These are phyloP conservation scores for Pinus tabuliformis DNA, from an alignment of 75 land plant genomes.

Conservation along the genomic window DNA sequence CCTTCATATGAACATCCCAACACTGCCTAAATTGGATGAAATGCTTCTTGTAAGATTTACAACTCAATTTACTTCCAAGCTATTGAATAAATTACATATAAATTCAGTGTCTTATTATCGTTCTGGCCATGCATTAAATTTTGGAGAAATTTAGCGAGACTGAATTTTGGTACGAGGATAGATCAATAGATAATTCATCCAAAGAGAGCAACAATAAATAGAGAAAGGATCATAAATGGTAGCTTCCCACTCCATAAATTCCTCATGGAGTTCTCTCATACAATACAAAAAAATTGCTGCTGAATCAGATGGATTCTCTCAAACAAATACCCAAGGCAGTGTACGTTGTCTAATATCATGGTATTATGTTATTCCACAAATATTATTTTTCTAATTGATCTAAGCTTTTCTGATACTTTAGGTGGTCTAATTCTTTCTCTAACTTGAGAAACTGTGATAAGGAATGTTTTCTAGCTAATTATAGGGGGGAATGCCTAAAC, in stretches of 20 bases:
- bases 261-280: slow-evolving; percentile 75
- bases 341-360: no score
- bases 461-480: neutral
- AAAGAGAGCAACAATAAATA: slow-evolving; percentile 20
- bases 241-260: slow-evolving; percentile 77
- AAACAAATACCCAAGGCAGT: no score
- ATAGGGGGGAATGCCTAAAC: neutral
- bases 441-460: neutral
- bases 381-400: neutral
- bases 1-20: slow-evolving; percentile 88
- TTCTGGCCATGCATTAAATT: slow-evolving; percentile 32
- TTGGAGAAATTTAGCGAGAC: slow-evolving; percentile 66
- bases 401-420: neutral
- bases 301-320: slow-evolving; percentile 68
- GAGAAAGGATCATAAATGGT: slow-evolving; percentile 86
- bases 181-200: slow-evolving; percentile 35
- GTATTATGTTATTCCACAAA: neutral
- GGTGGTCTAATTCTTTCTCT: neutral
- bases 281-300: slow-evolving; percentile 52
- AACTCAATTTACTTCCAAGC: neutral
- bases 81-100: neutral
- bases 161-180: slow-evolving; percentile 83
- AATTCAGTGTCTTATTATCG: neutral
- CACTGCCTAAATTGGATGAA: slow-evolving; percentile 80
- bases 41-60: slow-evolving; percentile 68